Base-by-base conservation (phyloP, 2,329 filamentous ascomycete species). In the Neophaeococcomyces mojaviensis region DNA sequence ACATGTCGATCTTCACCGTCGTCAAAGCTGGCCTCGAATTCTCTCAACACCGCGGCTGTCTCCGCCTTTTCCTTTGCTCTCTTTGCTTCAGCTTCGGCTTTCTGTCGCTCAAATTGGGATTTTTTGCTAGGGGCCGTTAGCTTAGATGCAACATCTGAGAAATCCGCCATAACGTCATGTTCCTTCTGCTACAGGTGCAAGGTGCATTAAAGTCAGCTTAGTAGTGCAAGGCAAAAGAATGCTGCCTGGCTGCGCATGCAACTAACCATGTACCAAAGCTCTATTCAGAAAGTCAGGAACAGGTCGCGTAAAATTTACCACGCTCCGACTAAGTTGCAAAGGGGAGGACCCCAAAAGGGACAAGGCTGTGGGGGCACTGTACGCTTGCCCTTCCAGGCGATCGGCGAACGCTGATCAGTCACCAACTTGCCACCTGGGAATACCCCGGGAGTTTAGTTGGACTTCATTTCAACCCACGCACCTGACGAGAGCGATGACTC, bases 61-160 rank as follows among this genome's bases (percentile, higher is more conserved):
- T 95, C 89, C 55, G 84, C 87, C 59, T 84, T 84, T 65, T 94
- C 89, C 55, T 87, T 78, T 56, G 79, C 76, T 49, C 86, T 82
- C 68, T 95, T 95, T 19, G 87, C 88, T 70, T 94, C 88, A 47
- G 86, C 86, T 63, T 94, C 88, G 49, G 86, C 86, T 64, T 86
- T 88, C 64, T 94, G 86, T 57, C 83, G 82, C 68, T 95, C 89
- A 63, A 94, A 95, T 20, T 84, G 76, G 16, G 88, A 94, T 61
- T 92, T 86, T 66, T 89, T 92, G 51, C 82, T 76, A 0, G 86
- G 81, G 5, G 52, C 48, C 39, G 86, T 86, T 41, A 92, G 79
- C 66, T 94, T 94, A 42, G 81, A 77, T 47, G 83, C 78, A 49
- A 86, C 74, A 58, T 88, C 79, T 12, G 86, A 82, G 59, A 90